Evolutionary conservation across 805 yeast species (phyloP).

Genomic region (Ogataea siamensis): DNA sequence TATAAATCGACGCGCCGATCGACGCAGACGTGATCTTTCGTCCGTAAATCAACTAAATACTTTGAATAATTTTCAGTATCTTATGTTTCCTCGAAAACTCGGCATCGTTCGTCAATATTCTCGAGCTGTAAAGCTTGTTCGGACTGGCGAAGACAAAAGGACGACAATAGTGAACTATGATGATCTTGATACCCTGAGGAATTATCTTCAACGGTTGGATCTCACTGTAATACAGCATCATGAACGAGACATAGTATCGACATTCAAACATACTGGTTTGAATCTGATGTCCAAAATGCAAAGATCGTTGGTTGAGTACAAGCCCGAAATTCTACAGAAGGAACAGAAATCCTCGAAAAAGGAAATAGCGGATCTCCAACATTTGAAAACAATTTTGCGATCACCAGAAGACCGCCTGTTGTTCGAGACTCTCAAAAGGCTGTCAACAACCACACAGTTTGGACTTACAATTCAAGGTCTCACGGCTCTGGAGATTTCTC

Average conservation of each 20-base stretch:
- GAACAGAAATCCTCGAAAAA: no score
- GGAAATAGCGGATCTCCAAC: slow-evolving; percentile 10
- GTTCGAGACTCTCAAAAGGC: slow-evolving; percentile 8
- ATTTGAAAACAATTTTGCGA: slow-evolving; percentile 15
- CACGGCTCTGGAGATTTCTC: slow-evolving; percentile 18
- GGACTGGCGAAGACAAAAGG: slow-evolving; percentile 2
- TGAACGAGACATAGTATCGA: neutral
- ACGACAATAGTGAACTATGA: slow-evolving; percentile 2
- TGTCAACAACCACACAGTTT: neutral
- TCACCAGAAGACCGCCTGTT: slow-evolving; percentile 13
- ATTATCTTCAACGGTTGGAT: slow-evolving; percentile 3
- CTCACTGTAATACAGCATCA: neutral
- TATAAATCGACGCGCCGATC: slow-evolving; percentile 3
- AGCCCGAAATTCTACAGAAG: no score
- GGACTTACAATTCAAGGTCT: slow-evolving; percentile 6
- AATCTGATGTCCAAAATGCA: slow-evolving; percentile 8
- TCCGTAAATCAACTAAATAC: slow-evolving; percentile 5
- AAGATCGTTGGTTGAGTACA: slow-evolving; percentile 1
- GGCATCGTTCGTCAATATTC: slow-evolving; percentile 1
- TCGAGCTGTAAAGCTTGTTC: slow-evolving; percentile 1
- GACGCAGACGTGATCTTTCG: neutral
- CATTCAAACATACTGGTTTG: slow-evolving; percentile 14
- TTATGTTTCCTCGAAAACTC: slow-evolving; percentile 5
- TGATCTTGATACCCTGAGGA: slow-evolving; percentile 3
- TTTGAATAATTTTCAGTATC: slow-evolving; percentile 3